These are phyloP conservation scores for Purpureocillium takamizusanense DNA, from an alignment of 2,329 filamentous ascomycete genomes.

Conservation along the genomic window DNA sequence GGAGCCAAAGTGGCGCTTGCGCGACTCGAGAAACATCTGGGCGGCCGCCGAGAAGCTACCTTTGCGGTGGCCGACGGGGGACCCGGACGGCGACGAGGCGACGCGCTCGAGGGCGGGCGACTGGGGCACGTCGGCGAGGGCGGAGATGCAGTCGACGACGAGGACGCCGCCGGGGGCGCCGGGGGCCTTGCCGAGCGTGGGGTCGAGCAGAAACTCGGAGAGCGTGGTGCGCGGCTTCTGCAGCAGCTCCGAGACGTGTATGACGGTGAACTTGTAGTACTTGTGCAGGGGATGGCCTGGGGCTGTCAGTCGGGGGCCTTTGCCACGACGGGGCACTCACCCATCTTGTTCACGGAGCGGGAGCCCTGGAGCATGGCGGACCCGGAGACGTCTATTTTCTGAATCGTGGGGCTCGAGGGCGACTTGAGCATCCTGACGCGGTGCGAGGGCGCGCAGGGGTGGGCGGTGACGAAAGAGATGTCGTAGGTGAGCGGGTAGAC, in stretches of 20 bases:
- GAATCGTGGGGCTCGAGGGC: constrained; percentile 49
- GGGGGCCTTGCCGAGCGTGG: constrained; percentile 21
- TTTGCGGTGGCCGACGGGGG: constrained; percentile 21
- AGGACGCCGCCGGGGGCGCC: constrained; percentile 31
- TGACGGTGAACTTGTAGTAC: constrained; percentile 49
- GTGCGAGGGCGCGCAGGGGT: constrained; percentile 52
- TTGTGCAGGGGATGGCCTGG: constrained; percentile 56
- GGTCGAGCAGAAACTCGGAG: constrained; percentile 32
- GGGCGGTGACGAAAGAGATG: constrained; percentile 56
- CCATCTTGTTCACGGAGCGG: constrained; percentile 37
- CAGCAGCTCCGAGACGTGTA: constrained; percentile 50
- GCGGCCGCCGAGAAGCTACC: constrained; percentile 32
- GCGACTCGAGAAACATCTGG: constrained; percentile 47
- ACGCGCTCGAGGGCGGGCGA: constrained; percentile 36
- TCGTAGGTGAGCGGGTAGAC: constrained; percentile 44
- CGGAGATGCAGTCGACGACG: constrained; percentile 56
- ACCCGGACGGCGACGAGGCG: constrained; percentile 17
- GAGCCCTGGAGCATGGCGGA: constrained; percentile 31
- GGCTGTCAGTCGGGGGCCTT: constrained; percentile 1
- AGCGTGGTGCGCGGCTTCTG: constrained; percentile 35
- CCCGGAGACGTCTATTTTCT: constrained; percentile 44
- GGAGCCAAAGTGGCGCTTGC: constrained; percentile 49
- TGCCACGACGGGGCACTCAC: constrained; percentile 20
- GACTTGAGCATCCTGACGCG: constrained; percentile 50
- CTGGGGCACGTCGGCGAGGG: constrained; percentile 35